Conservation (phyloP, 352 stramenopile species). For the Pythium guiyangense region DNA sequence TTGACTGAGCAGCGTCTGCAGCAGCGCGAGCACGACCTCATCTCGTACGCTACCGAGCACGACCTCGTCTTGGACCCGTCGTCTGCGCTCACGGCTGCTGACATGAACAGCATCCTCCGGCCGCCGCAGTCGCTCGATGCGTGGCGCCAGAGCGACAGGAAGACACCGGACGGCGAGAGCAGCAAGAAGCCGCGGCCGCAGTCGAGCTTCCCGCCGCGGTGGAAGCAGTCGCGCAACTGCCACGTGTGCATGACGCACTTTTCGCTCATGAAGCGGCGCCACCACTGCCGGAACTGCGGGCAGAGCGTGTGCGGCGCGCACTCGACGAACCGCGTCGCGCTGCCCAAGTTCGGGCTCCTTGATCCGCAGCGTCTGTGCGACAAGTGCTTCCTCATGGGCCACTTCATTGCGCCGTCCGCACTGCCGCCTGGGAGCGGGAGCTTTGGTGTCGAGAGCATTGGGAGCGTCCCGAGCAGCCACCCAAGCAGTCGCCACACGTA, state of each 20-base stretch:
- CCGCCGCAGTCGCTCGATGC: slow-evolving; percentile 2
- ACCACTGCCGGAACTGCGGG: slow-evolving; percentile 81
- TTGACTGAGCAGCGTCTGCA: slow-evolving; percentile 61
- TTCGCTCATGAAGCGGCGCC: slow-evolving; percentile 59
- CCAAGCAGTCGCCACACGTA: not conserved
- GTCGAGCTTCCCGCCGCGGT: slow-evolving; percentile 62
- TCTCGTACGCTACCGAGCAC: slow-evolving; percentile 42
- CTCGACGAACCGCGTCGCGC: slow-evolving; percentile 72
- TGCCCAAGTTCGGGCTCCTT: slow-evolving; percentile 66
- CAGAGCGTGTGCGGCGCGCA: slow-evolving; percentile 70
- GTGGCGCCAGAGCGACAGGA: slow-evolving; percentile 6
- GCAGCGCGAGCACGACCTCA: slow-evolving; percentile 54
- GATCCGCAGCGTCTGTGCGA: slow-evolving; percentile 77
- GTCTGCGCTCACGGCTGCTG: not conserved
- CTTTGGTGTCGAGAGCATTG: slow-evolving; percentile 29
- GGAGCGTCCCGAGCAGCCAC: slow-evolving; percentile 4
- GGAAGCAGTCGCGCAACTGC: slow-evolving; percentile 70
- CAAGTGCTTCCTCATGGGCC: slow-evolving; percentile 70
- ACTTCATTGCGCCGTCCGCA: slow-evolving; percentile 39
- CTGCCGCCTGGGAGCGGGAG: slow-evolving; percentile 27
- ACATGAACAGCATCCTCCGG: slow-evolving; percentile 3
- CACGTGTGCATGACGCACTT: slow-evolving; percentile 62
- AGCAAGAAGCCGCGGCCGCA: slow-evolving; percentile 25
- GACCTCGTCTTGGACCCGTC: slow-evolving; percentile 18
- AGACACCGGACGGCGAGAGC: not conserved